phyloP scores from a whole-genome alignment of 2,329 filamentous ascomycete species.

The Neophaeococcomyces aloes region DNA sequence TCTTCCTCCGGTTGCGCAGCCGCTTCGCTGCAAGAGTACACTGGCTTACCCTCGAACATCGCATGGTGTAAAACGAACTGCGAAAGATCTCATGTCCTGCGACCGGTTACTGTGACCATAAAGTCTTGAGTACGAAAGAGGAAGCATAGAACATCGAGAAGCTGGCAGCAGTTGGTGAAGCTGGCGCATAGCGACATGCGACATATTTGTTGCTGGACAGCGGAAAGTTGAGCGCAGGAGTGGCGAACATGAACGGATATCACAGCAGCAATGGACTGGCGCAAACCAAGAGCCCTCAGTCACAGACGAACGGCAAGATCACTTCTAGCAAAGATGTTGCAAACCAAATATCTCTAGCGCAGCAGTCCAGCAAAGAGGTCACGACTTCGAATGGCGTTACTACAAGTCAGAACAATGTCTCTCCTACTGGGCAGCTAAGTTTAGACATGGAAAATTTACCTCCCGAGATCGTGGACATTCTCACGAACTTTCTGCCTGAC shows the following conservation, averaged over 20 bases:
- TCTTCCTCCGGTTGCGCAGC: no score
- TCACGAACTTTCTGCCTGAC: conserved; percentile 11
- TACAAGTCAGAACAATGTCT: not conserved
- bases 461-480: conserved; percentile 11
- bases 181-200: conserved; percentile 6
- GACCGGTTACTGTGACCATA: no score
- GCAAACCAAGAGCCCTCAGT: conserved; percentile 2
- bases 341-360: no score
- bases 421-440: not conserved
- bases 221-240: not conserved
- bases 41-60: not conserved
- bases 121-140: no score
- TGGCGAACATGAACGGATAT: conserved; percentile 2
- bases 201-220: not conserved
- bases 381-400: not conserved
- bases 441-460: conserved; percentile 5
- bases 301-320: conserved; percentile 7
- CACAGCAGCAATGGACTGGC: not conserved
- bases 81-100: no score
- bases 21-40: not conserved
- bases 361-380: not conserved
- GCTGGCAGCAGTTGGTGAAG: not conserved
- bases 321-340: not conserved
- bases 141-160: no score
- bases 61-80: no score